phyloP scores from a whole-genome alignment of 2,329 filamentous ascomycete species.

The Cladosporium velox region DNA sequence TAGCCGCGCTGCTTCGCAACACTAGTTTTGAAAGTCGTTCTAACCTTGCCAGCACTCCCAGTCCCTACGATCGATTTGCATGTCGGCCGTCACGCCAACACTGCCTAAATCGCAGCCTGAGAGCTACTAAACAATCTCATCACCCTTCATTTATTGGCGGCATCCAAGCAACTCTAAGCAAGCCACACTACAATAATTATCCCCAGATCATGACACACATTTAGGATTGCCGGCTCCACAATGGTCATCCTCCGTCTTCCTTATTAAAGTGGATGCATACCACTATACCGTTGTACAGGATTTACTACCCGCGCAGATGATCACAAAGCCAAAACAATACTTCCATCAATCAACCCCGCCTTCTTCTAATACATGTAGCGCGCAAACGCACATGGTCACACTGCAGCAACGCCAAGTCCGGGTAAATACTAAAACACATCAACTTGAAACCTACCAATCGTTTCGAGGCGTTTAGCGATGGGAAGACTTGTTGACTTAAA shows the following conservation, averaged over 20 bases:
- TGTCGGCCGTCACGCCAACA: background rate
- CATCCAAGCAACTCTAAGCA: background rate
- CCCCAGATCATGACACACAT: background rate
- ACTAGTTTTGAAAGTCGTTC: too few relatives aligned
- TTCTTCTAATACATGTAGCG: background rate
- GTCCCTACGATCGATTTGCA: background rate
- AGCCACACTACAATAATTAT: background rate
- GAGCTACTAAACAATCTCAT: background rate
- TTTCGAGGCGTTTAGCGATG: background rate
- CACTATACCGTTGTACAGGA: background rate
- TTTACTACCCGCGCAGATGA: background rate
- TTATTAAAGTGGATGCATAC: background rate
- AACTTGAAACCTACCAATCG: slow-evolving; percentile 8
- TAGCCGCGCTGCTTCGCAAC: too few relatives aligned
- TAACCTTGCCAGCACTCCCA: background rate
- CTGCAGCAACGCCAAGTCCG: slow-evolving; percentile 12
- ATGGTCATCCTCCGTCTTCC: background rate
- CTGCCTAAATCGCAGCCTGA: background rate
- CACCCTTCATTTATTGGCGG: background rate
- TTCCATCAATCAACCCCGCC: background rate
- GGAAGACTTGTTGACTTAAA: background rate
- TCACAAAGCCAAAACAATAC: background rate
- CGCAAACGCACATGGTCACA: background rate
- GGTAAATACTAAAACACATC: slow-evolving; percentile 2
- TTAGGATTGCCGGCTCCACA: background rate